A percentile compares a stretch with the other conserved stretches of the same genome.
phyloP scores from a whole-genome alignment of 225 moss, liverwort and hornwort genomes.

The Bryum argenteum region DNA sequence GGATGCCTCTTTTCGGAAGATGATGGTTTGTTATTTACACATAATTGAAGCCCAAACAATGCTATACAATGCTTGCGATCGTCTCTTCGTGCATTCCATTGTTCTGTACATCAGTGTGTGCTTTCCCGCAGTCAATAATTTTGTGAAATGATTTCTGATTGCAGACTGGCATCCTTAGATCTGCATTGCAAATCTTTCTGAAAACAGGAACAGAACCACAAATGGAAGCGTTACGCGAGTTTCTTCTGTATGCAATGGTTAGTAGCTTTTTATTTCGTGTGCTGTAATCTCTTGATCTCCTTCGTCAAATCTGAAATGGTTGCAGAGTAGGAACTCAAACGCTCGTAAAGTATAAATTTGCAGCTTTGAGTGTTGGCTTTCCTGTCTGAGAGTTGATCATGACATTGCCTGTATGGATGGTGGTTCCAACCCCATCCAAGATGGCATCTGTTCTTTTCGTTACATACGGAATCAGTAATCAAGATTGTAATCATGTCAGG shows the following conservation, averaged over 20 bases:
- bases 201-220: conserved; percentile 62
- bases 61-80: conserved; percentile 2
- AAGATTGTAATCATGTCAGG: conserved; percentile 38
- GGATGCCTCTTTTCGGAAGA: background rate
- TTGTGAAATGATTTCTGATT: conserved; percentile 34
- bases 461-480: background rate
- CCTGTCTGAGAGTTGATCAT: too few species aligned
- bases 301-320: background rate
- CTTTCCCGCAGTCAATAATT: conserved; percentile 26
- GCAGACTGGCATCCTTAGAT: conserved; percentile 78
- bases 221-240: conserved; percentile 80
- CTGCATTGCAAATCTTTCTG: conserved; percentile 66
- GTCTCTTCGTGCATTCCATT: background rate
- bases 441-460: background rate
- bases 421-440: too few species aligned
- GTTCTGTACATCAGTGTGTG: conserved; percentile 8
- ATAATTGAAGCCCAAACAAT: background rate
- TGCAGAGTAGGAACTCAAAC: conserved; percentile 4
- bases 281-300: background rate
- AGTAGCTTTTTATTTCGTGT: conserved; percentile 14
- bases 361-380: background rate
- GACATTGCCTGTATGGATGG: too few species aligned
- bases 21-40: background rate
- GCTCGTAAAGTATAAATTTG: background rate
- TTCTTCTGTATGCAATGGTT: conserved; percentile 74